These are phyloP conservation scores for Verticillium nonalfalfae DNA, from an alignment of 2,329 filamentous ascomycete species.

Conservation along the genomic window DNA sequence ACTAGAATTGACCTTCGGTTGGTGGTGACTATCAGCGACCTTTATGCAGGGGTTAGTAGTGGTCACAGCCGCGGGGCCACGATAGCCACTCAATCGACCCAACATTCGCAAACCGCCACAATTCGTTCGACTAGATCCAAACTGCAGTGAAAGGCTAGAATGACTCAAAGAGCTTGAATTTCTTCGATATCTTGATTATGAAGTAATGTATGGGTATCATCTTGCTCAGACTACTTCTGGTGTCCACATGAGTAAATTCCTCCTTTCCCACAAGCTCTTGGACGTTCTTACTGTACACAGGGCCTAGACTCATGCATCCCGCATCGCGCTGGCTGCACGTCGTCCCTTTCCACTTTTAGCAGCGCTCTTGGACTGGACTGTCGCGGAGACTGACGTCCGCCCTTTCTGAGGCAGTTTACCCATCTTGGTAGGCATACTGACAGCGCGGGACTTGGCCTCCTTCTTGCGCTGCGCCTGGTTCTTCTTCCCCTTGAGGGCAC, in stretches of 20 bases:
- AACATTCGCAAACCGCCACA: neutral
- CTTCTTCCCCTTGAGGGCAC: constrained; percentile 15
- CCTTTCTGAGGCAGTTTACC: neutral
- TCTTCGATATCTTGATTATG: neutral
- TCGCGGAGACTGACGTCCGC: neutral
- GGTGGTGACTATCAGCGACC: neutral
- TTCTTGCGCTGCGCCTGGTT: neutral
- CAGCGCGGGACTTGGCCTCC: neutral
- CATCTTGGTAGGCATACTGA: neutral
- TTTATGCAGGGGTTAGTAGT: neutral
- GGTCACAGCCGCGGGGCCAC: neutral
- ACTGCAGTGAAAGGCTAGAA: neutral
- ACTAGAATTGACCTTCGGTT: neutral
- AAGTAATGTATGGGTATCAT: neutral
- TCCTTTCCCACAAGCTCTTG: neutral
- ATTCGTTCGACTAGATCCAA: neutral
- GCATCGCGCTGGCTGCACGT: neutral
- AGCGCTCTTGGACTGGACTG: neutral
- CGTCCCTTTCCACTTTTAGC: neutral
- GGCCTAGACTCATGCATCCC: neutral
- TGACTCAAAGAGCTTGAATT: neutral
- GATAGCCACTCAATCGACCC: neutral
- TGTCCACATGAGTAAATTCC: neutral
- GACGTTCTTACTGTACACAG: neutral
- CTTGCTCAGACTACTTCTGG: neutral